These are phyloP conservation scores for Fusarium nygamai DNA, from an alignment of 2,329 filamentous ascomycete genomes.

Conservation along the genomic window DNA sequence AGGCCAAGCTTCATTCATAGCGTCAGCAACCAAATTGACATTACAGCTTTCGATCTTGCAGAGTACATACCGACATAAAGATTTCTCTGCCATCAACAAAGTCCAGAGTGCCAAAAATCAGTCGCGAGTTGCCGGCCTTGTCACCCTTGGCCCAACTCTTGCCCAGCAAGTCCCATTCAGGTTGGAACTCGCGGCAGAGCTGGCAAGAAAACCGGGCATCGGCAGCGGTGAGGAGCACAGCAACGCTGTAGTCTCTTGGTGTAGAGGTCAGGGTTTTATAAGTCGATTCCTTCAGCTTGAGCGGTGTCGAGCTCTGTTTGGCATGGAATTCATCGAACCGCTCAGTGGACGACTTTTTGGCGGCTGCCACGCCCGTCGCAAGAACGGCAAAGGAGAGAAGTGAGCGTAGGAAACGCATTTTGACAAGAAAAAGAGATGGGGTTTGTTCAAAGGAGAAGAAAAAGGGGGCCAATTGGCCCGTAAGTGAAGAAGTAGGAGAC, in stretches of 20 bases:
- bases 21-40: constrained; percentile 13
- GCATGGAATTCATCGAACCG: constrained; percentile 77
- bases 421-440: constrained; percentile 44
- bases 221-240: constrained; percentile 86
- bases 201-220: constrained; percentile 85
- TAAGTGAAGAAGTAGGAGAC: constrained; percentile 2
- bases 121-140: constrained; percentile 74
- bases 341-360: constrained; percentile 71
- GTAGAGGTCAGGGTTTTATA: constrained; percentile 80
- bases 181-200: constrained; percentile 89
- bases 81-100: constrained; percentile 84
- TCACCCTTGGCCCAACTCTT: constrained; percentile 90
- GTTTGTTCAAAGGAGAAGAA: neutral
- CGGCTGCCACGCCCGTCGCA: constrained; percentile 66
- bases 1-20: constrained; percentile 78
- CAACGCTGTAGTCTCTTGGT: constrained; percentile 85
- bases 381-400: constrained; percentile 72
- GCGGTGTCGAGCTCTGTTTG: constrained; percentile 70
- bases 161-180: constrained; percentile 89
- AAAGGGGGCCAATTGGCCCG: constrained; percentile 41
- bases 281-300: constrained; percentile 80
- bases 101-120: constrained; percentile 87
- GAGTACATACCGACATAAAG: constrained; percentile 78
- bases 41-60: neutral
- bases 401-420: constrained; percentile 75